Evolutionary conservation across 768 basidiomycete genomes (phyloP), one percentile per base, ranked within the genome.

Genomic region (Coprinopsis strossmayeri): DNA sequence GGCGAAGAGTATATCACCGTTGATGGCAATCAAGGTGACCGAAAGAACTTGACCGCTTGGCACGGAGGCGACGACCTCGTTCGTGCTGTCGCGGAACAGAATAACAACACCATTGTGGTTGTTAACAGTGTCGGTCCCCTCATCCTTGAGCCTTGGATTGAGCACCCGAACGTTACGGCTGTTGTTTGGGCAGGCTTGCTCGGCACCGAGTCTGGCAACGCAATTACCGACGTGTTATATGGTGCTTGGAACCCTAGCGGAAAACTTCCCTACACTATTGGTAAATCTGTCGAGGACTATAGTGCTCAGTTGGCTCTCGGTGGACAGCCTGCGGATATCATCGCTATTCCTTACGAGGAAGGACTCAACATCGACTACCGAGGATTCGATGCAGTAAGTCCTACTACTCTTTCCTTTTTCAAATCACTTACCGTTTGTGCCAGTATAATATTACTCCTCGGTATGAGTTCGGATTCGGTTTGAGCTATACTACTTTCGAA

Each of bases 381-480:
- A 10, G 73, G 78, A 63, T 86, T 87, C 53, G 84, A 87, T 48
- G 73, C 81, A 48, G 74, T 82, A 49, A 66, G 79, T 63, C 57
- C 60, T 30, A 55, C 50, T 11, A 63, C 30, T 32, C 30, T 32
- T 15, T 15, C 9, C 30, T 32, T 15, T 32, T 32, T 15, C 9
- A 32, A 15, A 15, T 32, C 7, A 15, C 30, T 32, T 7, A 32
- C 30, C 15, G 7, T 32, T 32, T 15, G 30, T 15, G 21, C 21
- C 9, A 42, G 78, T 68, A 78, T 62, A 77, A 82, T 53, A 88
- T 91, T 53, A 73, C 72, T 0, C 90, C 90, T 2, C 85, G 87
- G 32, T 91, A 81, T 58, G 88, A 90, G 59, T 97, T 97, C 61
- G 93, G 93, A 3, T 94, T 83, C 60, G 93, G 93, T 0, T 62